Conservation (phyloP, 306 rosid genomes). For the Cicer cuneatum region DNA sequence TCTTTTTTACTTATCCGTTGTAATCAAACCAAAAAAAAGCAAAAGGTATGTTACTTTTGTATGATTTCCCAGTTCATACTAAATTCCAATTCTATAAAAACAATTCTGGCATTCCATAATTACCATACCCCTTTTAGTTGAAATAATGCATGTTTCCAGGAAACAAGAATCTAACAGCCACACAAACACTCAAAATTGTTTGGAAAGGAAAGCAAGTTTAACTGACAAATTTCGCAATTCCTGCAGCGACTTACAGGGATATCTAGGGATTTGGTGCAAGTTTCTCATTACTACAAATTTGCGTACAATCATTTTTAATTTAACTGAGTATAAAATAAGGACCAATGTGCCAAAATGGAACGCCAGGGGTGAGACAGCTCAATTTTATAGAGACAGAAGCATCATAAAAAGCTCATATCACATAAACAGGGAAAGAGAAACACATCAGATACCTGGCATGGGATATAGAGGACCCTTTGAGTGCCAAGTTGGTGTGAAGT, state of each 20-base stretch:
- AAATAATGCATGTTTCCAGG: not conserved
- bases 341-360: constrained; percentile 18
- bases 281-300: constrained; percentile 3
- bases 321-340: constrained; percentile 16
- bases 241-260: constrained; percentile 14
- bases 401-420: constrained; percentile 26
- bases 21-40: not conserved
- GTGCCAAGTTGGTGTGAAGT: constrained; percentile 76
- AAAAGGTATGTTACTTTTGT: not conserved
- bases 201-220: constrained; percentile 20
- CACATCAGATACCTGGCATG: constrained; percentile 77
- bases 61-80: constrained; percentile 10
- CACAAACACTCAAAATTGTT: constrained; percentile 31
- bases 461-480: constrained; percentile 93
- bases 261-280: constrained; percentile 4
- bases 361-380: constrained; percentile 21
- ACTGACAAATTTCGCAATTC: constrained; percentile 19
- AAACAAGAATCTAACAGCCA: constrained; percentile 36
- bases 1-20: not conserved
- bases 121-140: constrained; percentile 1
- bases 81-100: constrained; percentile 24
- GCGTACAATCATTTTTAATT: constrained; percentile 11
- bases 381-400: constrained; percentile 15
- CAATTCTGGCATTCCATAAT: constrained; percentile 6
- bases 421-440: not conserved